Evolutionary conservation across 73 alveolate genomes (phyloP), one percentile per base, ranked within the genome.

Genomic region (Paramecium biaurelia): DNA sequence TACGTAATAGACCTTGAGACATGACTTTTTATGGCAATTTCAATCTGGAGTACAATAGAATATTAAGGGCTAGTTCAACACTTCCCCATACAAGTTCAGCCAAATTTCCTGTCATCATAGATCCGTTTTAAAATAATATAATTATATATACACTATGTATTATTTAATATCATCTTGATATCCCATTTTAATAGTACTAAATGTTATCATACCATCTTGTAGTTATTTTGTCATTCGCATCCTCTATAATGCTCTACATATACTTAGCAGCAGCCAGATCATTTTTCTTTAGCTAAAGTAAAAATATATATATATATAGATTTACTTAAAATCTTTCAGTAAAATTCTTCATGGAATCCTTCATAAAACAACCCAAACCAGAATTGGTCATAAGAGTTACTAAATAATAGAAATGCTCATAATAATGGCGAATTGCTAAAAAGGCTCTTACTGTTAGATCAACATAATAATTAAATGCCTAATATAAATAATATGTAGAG

Each of bases 141-240:
- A 21, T 32, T 43, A 79, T 23, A 42, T 42, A 79, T 79, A 42
- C 32, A 79, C 41, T 79, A 45, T 21, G 24, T 76, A 41, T 79
- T 35, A 41, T 42, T 15, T 23, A 35, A 18, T 58, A 43, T 89
- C 94, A 89, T 34, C 94, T 89, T 20, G 85, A 67, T 26, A 89
- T 89, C 14, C 88, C 87, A 89, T 98, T 97, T 85, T 98, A 97
- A 42, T 92, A 85, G 74, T 97, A 96, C 86, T 98, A 96, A 34
- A 98, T 97, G 67, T 93, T 93, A 79, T 98, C 99, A 93, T 98
- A 98, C 94, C 95, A 92, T 57, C 92, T 96, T 18, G 99, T 98
- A 11, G 99, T 95, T 96, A 97, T 95, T 76, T 96, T 98, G 92
- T 98, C 98, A 90, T 96, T 97, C 0, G 99, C 99, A 72, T 95